Evolutionary conservation across 106 monocot species (phyloP), one percentile per base, ranked within the genome.

Genomic region (Chionographis japonica): DNA sequence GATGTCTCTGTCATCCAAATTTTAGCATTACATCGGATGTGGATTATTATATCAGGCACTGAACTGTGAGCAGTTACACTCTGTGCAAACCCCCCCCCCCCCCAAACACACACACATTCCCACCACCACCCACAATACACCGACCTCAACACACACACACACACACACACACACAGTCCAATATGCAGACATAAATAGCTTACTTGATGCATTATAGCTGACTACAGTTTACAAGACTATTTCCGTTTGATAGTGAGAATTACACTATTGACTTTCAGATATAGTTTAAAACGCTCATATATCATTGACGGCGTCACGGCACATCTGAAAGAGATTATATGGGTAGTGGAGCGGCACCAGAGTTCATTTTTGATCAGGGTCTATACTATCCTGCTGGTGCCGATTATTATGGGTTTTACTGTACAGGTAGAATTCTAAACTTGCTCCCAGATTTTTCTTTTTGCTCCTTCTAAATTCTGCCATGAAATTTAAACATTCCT

Each of bases 371-470:
- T 72, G 80, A 90, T 57, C 86, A 87, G 52, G 86, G 90, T 36
- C 5, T 87, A 55, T 80, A 80, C 74, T 93, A 93, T 84, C 83
- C 93, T 57, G 67, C 78, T 46, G 46, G 9, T 71, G 57, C 65
- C 39, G 76, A 76, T 57, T 79, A 73, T 61, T 93, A 89, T 72
- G 79, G 81, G 12, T 90, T 90, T 71, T 84, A 82, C 57, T 74
- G 62, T 74, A 78, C 87, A 78, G 90, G 93, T 93, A 60, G 20
- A 3, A 36, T 35, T n/a, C 20, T 4, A n/a, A 52, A 37, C 20
- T 39, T 40, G 56, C 43, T 40, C 3, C 38, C 15, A 46, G 4
- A 53, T 46, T 10, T 46, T 46, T 46, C 5, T 46, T 46, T 46
- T 46, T 46, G 9, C 2, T 46, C 9, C 8, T 46, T 10, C 46